A percentile compares a stretch with the other conserved stretches of the same genome.
Conservation (phyloP, 257 asterid genomes). For the Henckelia pumila region DNA sequence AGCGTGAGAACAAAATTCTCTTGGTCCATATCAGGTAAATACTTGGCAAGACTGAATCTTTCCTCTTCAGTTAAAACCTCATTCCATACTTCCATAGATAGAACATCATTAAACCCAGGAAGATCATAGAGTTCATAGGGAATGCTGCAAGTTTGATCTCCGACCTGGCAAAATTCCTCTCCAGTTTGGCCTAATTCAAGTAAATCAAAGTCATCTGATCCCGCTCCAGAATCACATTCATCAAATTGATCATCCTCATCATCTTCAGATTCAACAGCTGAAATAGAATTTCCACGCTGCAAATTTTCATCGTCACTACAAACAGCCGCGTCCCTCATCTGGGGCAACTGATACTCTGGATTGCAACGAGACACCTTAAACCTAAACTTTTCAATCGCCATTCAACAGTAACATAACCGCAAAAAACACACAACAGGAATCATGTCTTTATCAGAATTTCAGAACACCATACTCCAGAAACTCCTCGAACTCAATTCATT, state of each 20-base stretch:
- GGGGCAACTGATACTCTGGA: constrained; percentile 64
- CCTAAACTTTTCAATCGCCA: constrained; percentile 95
- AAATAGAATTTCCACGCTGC: constrained; percentile 45
- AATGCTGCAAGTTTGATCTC: constrained; percentile 86
- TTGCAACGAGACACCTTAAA: constrained; percentile 69
- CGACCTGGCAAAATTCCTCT: constrained; percentile 94
- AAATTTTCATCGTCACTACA: constrained; percentile 80
- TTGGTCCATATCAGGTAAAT: constrained; percentile 94
- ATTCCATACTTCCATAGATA: constrained; percentile 96
- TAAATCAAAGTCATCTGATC: constrained; percentile 91
- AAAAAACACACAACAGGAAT: constrained; percentile 24
- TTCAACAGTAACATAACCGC: constrained; percentile 54
- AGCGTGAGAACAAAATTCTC: constrained; percentile 69
- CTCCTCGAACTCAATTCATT: constrained; percentile 36
- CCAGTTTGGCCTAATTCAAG: constrained; percentile 84
- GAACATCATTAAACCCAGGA: constrained; percentile 64
- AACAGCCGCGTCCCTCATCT: constrained; percentile 58
- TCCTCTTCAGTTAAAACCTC: constrained; percentile 86
- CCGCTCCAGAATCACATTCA: constrained; percentile 98
- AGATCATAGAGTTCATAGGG: constrained; percentile 91
- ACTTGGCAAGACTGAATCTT: constrained; percentile 70
- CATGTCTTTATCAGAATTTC: constrained; percentile 21
- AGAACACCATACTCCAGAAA: constrained; percentile 19
- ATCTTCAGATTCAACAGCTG: constrained; percentile 55
- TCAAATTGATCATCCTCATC: constrained; percentile 88